These are phyloP conservation scores for Fusarium sarcochroum DNA, from an alignment of 2,329 filamentous ascomycete genomes.

Conservation along the genomic window DNA sequence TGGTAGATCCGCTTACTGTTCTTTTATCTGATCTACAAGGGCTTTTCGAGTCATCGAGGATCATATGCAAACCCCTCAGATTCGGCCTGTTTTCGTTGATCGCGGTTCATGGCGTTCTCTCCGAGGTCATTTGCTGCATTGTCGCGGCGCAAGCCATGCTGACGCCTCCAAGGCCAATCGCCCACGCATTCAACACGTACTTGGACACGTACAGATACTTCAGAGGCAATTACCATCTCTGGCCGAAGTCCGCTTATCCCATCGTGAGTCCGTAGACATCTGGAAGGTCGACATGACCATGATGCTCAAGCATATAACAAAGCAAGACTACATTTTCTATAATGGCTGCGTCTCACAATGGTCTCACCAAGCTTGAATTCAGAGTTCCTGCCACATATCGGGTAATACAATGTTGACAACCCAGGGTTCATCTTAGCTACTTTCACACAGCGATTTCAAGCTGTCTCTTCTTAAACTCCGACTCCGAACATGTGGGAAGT, in stretches of 20 bases:
- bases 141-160: slow-evolving; percentile 12
- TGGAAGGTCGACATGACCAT: background rate
- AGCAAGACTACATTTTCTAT: background rate
- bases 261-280: background rate
- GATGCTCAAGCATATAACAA: background rate
- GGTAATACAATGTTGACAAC: background rate
- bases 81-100: slow-evolving; percentile 23
- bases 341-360: background rate
- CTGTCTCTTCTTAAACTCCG: no score
- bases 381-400: slow-evolving; percentile 5
- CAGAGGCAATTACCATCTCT: background rate
- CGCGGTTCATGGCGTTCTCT: background rate
- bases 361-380: background rate
- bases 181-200: background rate
- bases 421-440: background rate
- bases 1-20: slow-evolving; percentile 17
- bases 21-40: slow-evolving; percentile 10
- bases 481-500: no score
- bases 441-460: slow-evolving; percentile 4
- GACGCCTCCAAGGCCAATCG: background rate
- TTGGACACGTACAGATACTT: background rate
- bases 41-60: background rate
- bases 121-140: slow-evolving; percentile 6
- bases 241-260: background rate
- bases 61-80: slow-evolving; percentile 1